Percentiles rank a stretch among this genome's conserved stretches.
phyloP scores from a whole-genome alignment of 306 rosid genomes.

The Vigna radiata region DNA sequence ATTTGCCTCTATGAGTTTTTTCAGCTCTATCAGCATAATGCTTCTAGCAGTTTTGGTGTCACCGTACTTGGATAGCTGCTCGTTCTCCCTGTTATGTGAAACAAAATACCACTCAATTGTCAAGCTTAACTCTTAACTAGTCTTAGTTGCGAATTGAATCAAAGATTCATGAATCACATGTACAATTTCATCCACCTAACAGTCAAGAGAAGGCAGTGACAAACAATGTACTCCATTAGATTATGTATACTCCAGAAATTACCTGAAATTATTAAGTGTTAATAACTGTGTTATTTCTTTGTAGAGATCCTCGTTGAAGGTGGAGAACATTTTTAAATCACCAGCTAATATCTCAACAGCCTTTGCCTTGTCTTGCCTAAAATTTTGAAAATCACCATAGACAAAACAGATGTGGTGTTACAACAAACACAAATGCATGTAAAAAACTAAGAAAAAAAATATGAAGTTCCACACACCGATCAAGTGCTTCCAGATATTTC shows the following conservation, averaged over 20 bases:
- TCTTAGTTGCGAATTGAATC: conserved; percentile 30
- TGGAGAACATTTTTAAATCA: conserved; percentile 78
- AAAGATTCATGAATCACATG: conserved; percentile 33
- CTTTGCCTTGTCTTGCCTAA: conserved; percentile 76
- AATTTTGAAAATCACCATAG: conserved; percentile 21
- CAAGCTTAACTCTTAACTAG: conserved; percentile 34
- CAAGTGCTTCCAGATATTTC: conserved; percentile 93
- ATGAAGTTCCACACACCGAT: conserved; percentile 57
- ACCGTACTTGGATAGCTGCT: conserved; percentile 83
- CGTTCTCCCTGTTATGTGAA: conserved; percentile 75
- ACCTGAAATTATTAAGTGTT: conserved; percentile 85
- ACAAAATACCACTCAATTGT: conserved; percentile 23
- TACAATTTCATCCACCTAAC: conserved; percentile 28
- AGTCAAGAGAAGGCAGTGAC: conserved; percentile 8
- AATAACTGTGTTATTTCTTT: conserved; percentile 89
- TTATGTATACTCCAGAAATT: conserved; percentile 43
- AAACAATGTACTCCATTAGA: conserved; percentile 11
- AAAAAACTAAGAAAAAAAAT: conserved; percentile 12
- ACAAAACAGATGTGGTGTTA: conserved; percentile 30
- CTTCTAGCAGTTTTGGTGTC: conserved; percentile 88
- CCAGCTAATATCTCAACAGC: conserved; percentile 80
- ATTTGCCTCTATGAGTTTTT: conserved; percentile 82
- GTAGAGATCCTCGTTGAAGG: conserved; percentile 81
- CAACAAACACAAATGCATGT: conserved; percentile 10
- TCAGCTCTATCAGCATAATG: conserved; percentile 84